A percentile compares a stretch with the other conserved stretches of the same genome.
phyloP scores from a whole-genome alignment of 2,329 filamentous ascomycete genomes.

The Neoscytalidium dimidiatum region DNA sequence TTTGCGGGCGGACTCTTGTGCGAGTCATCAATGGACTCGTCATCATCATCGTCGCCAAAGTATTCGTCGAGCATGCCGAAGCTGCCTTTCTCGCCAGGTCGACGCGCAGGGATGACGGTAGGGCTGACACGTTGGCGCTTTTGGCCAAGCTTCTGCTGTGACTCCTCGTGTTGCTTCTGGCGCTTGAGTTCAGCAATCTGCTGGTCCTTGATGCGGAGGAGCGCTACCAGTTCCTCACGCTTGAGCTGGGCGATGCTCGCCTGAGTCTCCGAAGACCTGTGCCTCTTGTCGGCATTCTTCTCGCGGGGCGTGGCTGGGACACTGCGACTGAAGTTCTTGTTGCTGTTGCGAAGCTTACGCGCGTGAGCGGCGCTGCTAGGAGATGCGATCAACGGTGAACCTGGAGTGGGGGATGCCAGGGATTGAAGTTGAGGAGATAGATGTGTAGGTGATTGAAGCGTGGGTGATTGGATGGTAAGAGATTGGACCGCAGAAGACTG shows the following conservation, averaged over 20 bases:
- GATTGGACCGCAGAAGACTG: not conserved
- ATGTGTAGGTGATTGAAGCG: not conserved
- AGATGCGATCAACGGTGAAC: not conserved
- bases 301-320: not conserved
- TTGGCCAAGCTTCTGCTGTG: not conserved
- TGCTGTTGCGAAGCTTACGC: not conserved
- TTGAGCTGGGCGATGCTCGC: not conserved
- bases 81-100: conserved; percentile 11
- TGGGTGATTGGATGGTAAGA: not conserved
- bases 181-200: not conserved
- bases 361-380: not conserved
- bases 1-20: not conserved
- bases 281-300: conserved; percentile 12
- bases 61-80: conserved; percentile 14
- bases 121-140: not conserved
- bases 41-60: not conserved
- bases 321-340: not conserved
- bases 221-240: not conserved
- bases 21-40: not conserved
- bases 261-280: not conserved
- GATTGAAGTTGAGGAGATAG: too few species aligned
- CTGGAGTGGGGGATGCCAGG: too few species aligned
- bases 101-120: conserved; percentile 7
- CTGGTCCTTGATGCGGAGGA: too few species aligned
- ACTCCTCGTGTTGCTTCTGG: not conserved